These are phyloP conservation scores for Suillus placidus DNA, from an alignment of 768 basidiomycete genomes.

Conservation along the genomic window DNA sequence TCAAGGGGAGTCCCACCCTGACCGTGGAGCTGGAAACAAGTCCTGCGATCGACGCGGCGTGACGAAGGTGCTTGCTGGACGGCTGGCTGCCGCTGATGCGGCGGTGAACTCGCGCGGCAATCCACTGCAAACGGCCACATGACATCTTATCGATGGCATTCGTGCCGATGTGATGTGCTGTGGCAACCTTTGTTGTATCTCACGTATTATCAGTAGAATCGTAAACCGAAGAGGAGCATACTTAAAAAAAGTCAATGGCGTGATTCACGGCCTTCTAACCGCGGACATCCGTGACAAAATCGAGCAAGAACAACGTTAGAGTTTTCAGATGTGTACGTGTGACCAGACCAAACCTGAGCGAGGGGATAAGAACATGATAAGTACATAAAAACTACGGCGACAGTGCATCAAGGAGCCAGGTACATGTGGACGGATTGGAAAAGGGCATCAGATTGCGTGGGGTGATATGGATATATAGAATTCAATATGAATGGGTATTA, in stretches of 20 bases:
- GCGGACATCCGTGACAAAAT: slow-evolving; percentile 31
- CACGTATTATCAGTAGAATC: slow-evolving; percentile 1
- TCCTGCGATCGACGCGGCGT: not conserved
- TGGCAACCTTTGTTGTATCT: not conserved
- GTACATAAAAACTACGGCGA: slow-evolving; percentile 35
- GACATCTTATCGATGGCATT: slow-evolving; percentile 2
- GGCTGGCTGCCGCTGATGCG: not conserved
- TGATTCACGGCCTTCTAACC: slow-evolving; percentile 23
- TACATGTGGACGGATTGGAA: slow-evolving; percentile 26
- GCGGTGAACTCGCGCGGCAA: not conserved
- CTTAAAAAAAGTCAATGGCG: not conserved
- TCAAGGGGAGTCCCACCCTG: not conserved
- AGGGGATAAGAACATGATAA: slow-evolving; percentile 16
- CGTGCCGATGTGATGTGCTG: not conserved
- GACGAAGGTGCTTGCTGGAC: slow-evolving; percentile 3
- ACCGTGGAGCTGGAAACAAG: slow-evolving; percentile 2
- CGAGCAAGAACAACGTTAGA: not conserved
- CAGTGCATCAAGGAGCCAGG: slow-evolving; percentile 24
- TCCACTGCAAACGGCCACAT: not conserved
- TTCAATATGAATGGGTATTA: slow-evolving; percentile 40
- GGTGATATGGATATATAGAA: slow-evolving; percentile 30
- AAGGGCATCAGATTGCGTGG: slow-evolving; percentile 25
- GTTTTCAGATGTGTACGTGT: slow-evolving; percentile 1
- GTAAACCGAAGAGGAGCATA: slow-evolving; percentile 1
- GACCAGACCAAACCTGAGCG: slow-evolving; percentile 5